Percentiles rank a stretch among this genome's conserved stretches.
These are phyloP conservation scores for Panaeolus cyanescens DNA, from an alignment of 768 basidiomycete species.

Conservation along the genomic window DNA sequence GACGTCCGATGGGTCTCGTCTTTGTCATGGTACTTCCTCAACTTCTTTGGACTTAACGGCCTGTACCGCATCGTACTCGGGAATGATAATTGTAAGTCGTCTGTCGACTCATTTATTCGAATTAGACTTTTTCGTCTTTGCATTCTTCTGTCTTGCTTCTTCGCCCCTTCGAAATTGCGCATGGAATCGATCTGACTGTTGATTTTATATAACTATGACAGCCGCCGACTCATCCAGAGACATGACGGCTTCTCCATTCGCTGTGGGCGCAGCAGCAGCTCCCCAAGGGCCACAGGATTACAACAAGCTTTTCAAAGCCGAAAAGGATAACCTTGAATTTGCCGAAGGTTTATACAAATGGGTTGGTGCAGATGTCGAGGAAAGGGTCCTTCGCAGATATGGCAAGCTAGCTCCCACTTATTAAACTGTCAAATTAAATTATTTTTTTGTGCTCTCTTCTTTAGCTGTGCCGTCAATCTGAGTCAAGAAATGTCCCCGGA, in stretches of 20 bases:
- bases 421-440: constrained; percentile 22
- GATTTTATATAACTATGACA: constrained; percentile 24
- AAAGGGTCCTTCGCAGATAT: constrained; percentile 75
- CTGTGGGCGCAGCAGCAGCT: constrained; percentile 30
- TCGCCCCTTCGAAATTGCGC: neutral
- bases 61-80: constrained; percentile 94
- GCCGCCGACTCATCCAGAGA: constrained; percentile 81
- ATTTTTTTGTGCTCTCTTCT: constrained; percentile 3
- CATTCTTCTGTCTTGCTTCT: neutral
- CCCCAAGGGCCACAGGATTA: constrained; percentile 79
- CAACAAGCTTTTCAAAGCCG: constrained; percentile 86
- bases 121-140: neutral
- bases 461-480: neutral
- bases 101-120: neutral
- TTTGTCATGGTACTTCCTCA: constrained; percentile 98
- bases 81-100: constrained; percentile 75
- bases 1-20: constrained; percentile 99
- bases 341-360: constrained; percentile 85
- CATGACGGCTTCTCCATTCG: constrained; percentile 73
- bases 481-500: neutral
- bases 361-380: constrained; percentile 81
- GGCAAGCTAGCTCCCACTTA: constrained; percentile 52
- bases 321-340: constrained; percentile 91
- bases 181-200: constrained; percentile 3
- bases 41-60: constrained; percentile 97